A percentile compares a stretch with the other conserved stretches of the same genome.
These are phyloP conservation scores for Aspergillus proliferans DNA, from an alignment of 2,329 filamentous ascomycete species.

Conservation along the genomic window DNA sequence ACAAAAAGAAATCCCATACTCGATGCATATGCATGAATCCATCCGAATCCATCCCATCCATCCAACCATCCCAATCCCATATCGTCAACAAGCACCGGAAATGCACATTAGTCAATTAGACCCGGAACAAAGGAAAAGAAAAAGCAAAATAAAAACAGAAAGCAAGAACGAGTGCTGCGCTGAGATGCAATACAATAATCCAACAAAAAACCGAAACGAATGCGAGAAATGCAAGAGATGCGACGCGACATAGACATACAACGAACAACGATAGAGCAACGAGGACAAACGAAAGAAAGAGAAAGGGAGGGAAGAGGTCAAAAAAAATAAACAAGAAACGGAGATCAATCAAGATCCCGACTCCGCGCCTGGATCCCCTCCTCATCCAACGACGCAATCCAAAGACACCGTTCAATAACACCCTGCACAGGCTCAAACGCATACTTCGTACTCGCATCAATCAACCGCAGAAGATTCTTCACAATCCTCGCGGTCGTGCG, in stretches of 20 bases:
- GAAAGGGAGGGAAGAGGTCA: slow-evolving; percentile 11
- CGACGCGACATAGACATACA: not conserved
- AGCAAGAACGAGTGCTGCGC: not conserved
- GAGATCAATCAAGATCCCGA: slow-evolving; percentile 35
- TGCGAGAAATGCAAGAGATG: not conserved
- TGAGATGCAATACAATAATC: too few species aligned
- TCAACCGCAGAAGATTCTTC: slow-evolving; percentile 56
- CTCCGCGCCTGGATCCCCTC: slow-evolving; percentile 48
- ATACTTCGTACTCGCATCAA: slow-evolving; percentile 60
- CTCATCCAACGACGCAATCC: slow-evolving; percentile 57
- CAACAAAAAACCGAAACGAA: not conserved
- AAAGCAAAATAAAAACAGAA: not conserved
- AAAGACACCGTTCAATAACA: slow-evolving; percentile 57
- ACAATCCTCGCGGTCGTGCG: slow-evolving; percentile 60
- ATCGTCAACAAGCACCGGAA: not conserved
- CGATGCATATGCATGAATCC: not conserved
- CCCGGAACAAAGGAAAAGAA: not conserved
- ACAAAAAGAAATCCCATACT: not conserved
- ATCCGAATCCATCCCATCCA: not conserved
- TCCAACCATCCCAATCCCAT: not conserved
- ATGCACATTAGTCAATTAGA: not conserved
- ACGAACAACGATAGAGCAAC: not conserved
- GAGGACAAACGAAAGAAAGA: slow-evolving; percentile 7
- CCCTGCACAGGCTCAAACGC: slow-evolving; percentile 52
- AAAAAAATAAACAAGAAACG: slow-evolving; percentile 9